Conservation (phyloP, 2,329 filamentous ascomycete species). For the Aaosphaeria pasadenensis region DNA sequence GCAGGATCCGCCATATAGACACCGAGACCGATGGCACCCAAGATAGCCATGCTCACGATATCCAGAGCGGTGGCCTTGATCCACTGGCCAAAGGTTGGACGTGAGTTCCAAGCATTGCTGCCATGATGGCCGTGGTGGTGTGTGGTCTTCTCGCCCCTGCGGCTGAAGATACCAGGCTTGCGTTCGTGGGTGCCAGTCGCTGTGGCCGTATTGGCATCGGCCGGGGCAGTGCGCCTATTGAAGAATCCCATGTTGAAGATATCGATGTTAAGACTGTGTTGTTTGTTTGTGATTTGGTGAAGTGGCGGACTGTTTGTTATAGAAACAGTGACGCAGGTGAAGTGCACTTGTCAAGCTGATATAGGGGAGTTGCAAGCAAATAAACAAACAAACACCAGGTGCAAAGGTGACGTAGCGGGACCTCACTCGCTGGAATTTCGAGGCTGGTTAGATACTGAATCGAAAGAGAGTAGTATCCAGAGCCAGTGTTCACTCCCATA, state of each 20-base stretch:
- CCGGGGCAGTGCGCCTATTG: conserved; percentile 32
- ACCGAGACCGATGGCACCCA: conserved; percentile 66
- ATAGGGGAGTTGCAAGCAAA: not conserved
- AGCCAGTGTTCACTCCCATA: too few relatives aligned
- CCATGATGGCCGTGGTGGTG: conserved; percentile 5
- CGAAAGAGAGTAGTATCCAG: too few relatives aligned
- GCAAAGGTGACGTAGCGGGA: not conserved
- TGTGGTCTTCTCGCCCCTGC: not conserved
- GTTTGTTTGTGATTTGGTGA: too few relatives aligned
- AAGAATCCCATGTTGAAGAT: conserved; percentile 36
- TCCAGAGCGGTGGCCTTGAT: conserved; percentile 66
- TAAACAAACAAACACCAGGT: conserved; percentile 4
- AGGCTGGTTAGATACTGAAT: too few relatives aligned
- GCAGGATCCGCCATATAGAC: conserved; percentile 66
- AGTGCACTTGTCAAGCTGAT: not conserved
- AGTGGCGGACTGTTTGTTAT: too few relatives aligned
- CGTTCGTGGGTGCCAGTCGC: conserved; percentile 30
- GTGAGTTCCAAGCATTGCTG: conserved; percentile 14
- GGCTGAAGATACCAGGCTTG: conserved; percentile 26
- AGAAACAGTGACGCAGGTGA: too few relatives aligned
- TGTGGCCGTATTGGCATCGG: conserved; percentile 33
- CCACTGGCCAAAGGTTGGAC: conserved; percentile 67
- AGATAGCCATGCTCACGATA: conserved; percentile 62
- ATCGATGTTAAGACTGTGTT: not conserved
- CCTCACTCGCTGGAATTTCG: too few relatives aligned